Evolutionary conservation across 225 moss, liverwort and hornwort genomes (phyloP).

Genomic region (Bryoerythrophyllum caledonicum): DNA sequence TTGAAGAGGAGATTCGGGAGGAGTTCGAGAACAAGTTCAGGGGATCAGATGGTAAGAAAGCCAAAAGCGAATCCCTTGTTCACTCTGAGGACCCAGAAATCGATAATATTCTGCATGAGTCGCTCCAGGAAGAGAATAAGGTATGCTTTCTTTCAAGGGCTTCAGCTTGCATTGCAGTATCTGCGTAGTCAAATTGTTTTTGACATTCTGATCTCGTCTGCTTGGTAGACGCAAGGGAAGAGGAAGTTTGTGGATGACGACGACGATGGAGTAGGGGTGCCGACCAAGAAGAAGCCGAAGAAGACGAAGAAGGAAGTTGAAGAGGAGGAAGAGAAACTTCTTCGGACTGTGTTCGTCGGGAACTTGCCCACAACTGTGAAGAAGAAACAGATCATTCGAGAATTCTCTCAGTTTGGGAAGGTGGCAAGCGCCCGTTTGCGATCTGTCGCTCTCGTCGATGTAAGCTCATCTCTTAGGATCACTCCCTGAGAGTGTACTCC

Average conservation of each 20-base stretch:
- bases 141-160: conserved; percentile 23
- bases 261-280: conserved; percentile 39
- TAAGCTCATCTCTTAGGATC: conserved; percentile 41
- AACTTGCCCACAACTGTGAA: conserved; percentile 76
- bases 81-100: conserved; percentile 51
- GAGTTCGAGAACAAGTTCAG: conserved; percentile 68
- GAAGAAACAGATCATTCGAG: conserved; percentile 69
- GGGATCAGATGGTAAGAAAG: conserved; percentile 46
- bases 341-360: conserved; percentile 86
- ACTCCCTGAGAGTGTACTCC: background rate
- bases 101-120: conserved; percentile 38
- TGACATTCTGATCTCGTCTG: conserved; percentile 21
- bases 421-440: conserved; percentile 86
- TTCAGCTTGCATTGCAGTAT: conserved; percentile 9
- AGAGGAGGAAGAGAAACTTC: conserved; percentile 63
- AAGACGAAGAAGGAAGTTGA: conserved; percentile 50
- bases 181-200: background rate
- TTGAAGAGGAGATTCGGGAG: conserved; percentile 54
- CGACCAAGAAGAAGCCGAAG: conserved; percentile 55
- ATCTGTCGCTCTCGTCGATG: conserved; percentile 87
- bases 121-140: conserved; percentile 42
- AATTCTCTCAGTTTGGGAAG: conserved; percentile 84
- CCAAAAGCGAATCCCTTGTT: conserved; percentile 22
- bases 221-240: conserved; percentile 51
- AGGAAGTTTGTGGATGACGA: conserved; percentile 60